These are phyloP conservation scores for Alisma plantagoaquatica DNA, from an alignment of 106 monocot species.

Conservation along the genomic window DNA sequence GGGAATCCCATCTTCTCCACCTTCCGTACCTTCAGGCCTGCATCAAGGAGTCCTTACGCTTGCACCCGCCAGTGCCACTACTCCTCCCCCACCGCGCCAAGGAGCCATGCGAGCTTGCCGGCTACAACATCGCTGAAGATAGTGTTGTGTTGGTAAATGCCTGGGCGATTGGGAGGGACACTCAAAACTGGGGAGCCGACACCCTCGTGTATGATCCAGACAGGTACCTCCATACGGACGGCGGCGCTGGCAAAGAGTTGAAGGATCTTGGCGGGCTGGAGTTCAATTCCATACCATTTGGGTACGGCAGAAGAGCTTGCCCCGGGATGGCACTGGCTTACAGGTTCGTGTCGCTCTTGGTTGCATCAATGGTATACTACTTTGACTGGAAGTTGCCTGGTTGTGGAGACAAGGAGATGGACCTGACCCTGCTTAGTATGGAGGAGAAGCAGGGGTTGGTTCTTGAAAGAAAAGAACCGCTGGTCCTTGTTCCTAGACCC, in stretches of 20 bases:
- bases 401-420: no score
- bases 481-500: slow-evolving; percentile 11
- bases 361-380: slow-evolving; percentile 8
- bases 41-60: slow-evolving; percentile 62
- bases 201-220: neutral
- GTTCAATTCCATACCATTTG: slow-evolving; percentile 13
- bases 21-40: slow-evolving; percentile 63
- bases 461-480: slow-evolving; percentile 2
- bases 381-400: slow-evolving; percentile 18
- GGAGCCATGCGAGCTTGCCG: neutral
- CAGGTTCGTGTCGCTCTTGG: neutral
- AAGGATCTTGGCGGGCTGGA: neutral
- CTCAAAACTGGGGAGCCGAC: neutral
- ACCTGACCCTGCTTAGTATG: neutral
- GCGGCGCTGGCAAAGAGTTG: neutral
- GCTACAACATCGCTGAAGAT: neutral
- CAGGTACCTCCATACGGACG: neutral
- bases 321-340: slow-evolving; percentile 5
- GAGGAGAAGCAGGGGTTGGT: slow-evolving; percentile 11
- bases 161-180: slow-evolving; percentile 2
- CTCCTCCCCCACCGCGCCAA: neutral
- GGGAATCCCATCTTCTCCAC: slow-evolving; percentile 44
- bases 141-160: neutral
- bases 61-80: slow-evolving; percentile 52
- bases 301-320: slow-evolving; percentile 18